These are phyloP conservation scores for Oryza punctata DNA, from an alignment of 176 grass and related monocot species.

Conservation along the genomic window DNA sequence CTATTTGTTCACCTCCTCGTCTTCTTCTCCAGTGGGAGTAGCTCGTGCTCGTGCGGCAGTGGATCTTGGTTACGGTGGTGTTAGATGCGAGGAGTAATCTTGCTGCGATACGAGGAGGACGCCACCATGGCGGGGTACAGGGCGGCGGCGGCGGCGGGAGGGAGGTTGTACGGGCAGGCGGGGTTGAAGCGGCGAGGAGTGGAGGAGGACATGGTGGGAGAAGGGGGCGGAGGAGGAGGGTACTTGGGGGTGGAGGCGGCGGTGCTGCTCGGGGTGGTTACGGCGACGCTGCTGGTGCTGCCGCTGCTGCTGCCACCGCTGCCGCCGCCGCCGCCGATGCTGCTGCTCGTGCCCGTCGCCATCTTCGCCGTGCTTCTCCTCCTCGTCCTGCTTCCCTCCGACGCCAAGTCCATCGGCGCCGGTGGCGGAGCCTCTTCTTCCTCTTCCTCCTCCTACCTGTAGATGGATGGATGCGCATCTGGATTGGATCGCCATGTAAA, in stretches of 20 bases:
- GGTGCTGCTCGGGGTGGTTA: slow-evolving; percentile 40
- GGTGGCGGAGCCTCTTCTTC: not conserved
- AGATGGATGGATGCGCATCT: not conserved
- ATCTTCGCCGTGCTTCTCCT: slow-evolving; percentile 49
- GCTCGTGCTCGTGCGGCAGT: no score
- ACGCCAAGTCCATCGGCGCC: slow-evolving; percentile 16
- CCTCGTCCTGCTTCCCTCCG: slow-evolving; percentile 39
- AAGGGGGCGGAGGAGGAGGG: not conserved
- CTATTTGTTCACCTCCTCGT: not conserved
- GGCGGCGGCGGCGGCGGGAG: not conserved
- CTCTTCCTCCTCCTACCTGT: slow-evolving; percentile 16
- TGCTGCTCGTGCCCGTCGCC: slow-evolving; percentile 50
- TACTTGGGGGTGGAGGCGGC: slow-evolving; percentile 42
- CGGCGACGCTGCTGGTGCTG: slow-evolving; percentile 49
- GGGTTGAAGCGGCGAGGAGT: not conserved
- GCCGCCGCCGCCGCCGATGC: slow-evolving; percentile 41
- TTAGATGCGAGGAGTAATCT: slow-evolving; percentile 33
- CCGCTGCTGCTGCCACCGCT: slow-evolving; percentile 41
- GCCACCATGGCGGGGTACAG: slow-evolving; percentile 21
- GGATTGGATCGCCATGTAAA: not conserved
- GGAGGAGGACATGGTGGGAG: not conserved
- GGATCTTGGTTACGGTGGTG: no score
- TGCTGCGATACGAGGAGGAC: not conserved
- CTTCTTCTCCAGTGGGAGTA: no score
- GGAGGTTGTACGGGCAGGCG: not conserved